These are phyloP conservation scores for Chamaenerion angustifolium DNA, from an alignment of 345 rosid species.

Conservation along the genomic window DNA sequence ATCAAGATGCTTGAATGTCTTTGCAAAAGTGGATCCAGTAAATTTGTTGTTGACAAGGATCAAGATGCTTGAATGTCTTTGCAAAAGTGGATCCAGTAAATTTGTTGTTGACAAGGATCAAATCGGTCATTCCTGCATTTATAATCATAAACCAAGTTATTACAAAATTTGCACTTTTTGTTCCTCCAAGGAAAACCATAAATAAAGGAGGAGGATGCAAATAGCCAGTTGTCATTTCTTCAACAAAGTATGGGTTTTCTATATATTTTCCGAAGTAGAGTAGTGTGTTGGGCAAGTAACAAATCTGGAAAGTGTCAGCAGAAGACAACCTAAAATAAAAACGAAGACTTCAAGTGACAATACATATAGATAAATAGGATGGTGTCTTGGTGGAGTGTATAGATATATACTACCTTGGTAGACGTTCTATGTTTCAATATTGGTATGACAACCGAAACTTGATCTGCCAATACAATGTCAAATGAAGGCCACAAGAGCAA, in stretches of 20 bases:
- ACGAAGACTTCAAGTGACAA: not conserved
- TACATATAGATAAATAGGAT: too few relatives aligned
- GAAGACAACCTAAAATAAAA: slow-evolving; percentile 47
- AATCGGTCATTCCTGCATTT: slow-evolving; percentile 70
- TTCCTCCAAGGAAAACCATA: too few relatives aligned
- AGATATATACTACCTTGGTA: slow-evolving; percentile 37
- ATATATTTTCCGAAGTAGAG: slow-evolving; percentile 51
- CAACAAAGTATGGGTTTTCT: slow-evolving; percentile 68
- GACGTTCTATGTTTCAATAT: slow-evolving; percentile 53
- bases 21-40: too few relatives aligned
- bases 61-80: slow-evolving; percentile 53
- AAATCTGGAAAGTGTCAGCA: slow-evolving; percentile 91
- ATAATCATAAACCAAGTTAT: slow-evolving; percentile 3
- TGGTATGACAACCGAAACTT: slow-evolving; percentile 78
- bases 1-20: slow-evolving; percentile 15
- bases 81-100: slow-evolving; percentile 84
- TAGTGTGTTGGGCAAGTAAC: slow-evolving; percentile 67
- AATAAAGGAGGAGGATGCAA: not conserved
- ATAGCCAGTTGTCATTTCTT: slow-evolving; percentile 69
- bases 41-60: too few relatives aligned
- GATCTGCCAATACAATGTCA: slow-evolving; percentile 68
- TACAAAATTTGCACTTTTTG: slow-evolving; percentile 2
- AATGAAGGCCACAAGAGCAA: slow-evolving; percentile 62
- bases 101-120: slow-evolving; percentile 74
- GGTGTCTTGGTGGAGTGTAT: not conserved